These are phyloP conservation scores for Juncus effusus DNA, from an alignment of 176 grass and related monocot genomes.

Conservation along the genomic window DNA sequence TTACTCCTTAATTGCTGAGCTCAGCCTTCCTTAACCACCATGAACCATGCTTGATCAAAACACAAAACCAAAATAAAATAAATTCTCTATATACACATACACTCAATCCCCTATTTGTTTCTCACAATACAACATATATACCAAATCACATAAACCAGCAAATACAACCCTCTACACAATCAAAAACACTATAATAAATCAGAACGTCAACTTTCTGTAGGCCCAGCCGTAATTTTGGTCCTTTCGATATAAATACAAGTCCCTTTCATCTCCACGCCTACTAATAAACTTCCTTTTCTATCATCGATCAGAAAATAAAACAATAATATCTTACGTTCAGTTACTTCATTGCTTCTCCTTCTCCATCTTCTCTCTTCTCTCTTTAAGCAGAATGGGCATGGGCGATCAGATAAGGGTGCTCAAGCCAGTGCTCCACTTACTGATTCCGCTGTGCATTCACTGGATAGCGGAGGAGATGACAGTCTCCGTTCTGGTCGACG, in stretches of 20 bases:
- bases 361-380: background rate
- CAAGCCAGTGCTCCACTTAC: conserved; percentile 49
- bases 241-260: background rate
- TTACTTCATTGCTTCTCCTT: background rate
- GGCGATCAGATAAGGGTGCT: conserved; percentile 33
- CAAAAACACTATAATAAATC: too few species aligned
- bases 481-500: conserved; percentile 77
- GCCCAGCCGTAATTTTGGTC: too few species aligned
- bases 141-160: too few species aligned
- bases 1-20: too few species aligned
- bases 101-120: too few species aligned
- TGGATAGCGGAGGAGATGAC: conserved; percentile 87
- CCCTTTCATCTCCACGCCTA: background rate
- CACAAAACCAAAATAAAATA: too few species aligned
- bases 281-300: background rate
- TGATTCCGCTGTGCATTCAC: conserved; percentile 51
- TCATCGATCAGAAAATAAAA: background rate
- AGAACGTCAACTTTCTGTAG: too few species aligned
- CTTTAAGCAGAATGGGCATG: background rate
- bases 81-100: too few species aligned
- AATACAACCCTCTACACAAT: too few species aligned
- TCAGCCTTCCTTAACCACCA: too few species aligned
- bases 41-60: too few species aligned
- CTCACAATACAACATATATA: too few species aligned
- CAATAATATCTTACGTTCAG: background rate